phyloP scores from a whole-genome alignment of 192 early-diverging fungal genomes.

The Podila epicladia region DNA sequence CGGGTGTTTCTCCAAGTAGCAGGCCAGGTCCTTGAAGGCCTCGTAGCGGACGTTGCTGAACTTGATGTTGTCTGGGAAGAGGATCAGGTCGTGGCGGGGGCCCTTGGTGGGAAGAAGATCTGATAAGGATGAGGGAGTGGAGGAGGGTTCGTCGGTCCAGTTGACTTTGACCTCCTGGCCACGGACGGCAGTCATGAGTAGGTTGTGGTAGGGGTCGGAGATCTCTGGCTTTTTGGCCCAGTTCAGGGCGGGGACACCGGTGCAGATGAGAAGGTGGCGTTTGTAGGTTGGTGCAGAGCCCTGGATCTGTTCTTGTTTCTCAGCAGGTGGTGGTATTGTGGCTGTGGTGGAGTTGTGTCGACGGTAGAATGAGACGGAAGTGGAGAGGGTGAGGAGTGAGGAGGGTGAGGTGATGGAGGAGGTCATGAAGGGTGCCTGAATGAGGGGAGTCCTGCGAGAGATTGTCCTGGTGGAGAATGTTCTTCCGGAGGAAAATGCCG shows the following conservation, averaged over 20 bases:
- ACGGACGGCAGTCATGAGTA: slow-evolving; percentile 32
- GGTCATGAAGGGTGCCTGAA: not conserved
- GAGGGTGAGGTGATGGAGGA: not conserved
- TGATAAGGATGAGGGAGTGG: not conserved
- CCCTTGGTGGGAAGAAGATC: slow-evolving; percentile 19
- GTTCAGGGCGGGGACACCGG: slow-evolving; percentile 13
- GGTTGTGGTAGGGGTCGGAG: slow-evolving; percentile 31
- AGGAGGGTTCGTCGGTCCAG: slow-evolving; percentile 8
- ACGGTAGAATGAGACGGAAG: not conserved
- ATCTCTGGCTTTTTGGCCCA: slow-evolving; percentile 46
- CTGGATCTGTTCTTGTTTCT: slow-evolving; percentile 37
- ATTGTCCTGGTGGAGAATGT: not conserved
- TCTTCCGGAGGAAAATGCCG: too few species aligned
- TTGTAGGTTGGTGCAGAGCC: slow-evolving; percentile 36
- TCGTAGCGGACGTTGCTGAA: slow-evolving; percentile 24
- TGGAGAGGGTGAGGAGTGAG: not conserved
- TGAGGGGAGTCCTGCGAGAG: not conserved
- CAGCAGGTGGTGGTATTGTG: not conserved
- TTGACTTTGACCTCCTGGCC: slow-evolving; percentile 49
- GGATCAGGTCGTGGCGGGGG: slow-evolving; percentile 38
- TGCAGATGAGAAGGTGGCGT: slow-evolving; percentile 46
- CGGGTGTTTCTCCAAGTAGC: slow-evolving; percentile 32
- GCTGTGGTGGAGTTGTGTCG: slow-evolving; percentile 1
- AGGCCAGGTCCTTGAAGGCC: slow-evolving; percentile 30
- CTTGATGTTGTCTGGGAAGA: slow-evolving; percentile 44